Conservation (phyloP, 1,284 basidiomycete species). For the Caloboletus firmus region DNA sequence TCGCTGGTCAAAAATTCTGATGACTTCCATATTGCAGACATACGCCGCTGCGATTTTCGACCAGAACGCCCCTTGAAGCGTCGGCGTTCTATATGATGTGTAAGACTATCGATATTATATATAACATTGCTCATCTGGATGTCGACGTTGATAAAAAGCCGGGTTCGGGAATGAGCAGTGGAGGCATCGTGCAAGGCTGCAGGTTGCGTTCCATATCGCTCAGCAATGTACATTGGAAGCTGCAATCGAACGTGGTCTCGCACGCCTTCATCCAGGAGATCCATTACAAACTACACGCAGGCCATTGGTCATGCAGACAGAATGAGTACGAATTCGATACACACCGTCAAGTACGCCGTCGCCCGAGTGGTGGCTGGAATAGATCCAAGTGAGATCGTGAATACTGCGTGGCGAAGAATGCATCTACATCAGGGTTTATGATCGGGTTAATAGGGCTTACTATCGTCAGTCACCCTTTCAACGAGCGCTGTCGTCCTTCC, state of each 20-base stretch:
- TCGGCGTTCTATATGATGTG: constrained; percentile 38
- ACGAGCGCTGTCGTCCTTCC: constrained; percentile 48
- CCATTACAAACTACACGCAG: constrained; percentile 35
- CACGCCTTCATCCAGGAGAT: constrained; percentile 48
- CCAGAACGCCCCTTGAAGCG: constrained; percentile 37
- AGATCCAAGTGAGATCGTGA: constrained; percentile 56
- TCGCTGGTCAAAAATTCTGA: constrained; percentile 42
- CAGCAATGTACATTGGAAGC: constrained; percentile 48
- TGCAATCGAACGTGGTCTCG: constrained; percentile 50
- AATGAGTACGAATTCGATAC: constrained; percentile 10
- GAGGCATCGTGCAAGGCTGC: constrained; percentile 36
- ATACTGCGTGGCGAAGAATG: constrained; percentile 39
- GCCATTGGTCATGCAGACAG: not conserved
- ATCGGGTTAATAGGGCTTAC: constrained; percentile 34
- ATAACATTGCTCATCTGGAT: constrained; percentile 49
- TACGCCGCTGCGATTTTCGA: constrained; percentile 41
- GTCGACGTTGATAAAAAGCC: constrained; percentile 43
- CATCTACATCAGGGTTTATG: not conserved
- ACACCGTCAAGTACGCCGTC: constrained; percentile 44
- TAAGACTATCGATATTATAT: constrained; percentile 40
- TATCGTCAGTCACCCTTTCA: constrained; percentile 51
- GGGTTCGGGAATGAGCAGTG: constrained; percentile 33
- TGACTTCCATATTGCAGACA: constrained; percentile 41
- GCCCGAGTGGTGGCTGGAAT: constrained; percentile 45
- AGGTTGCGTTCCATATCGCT: constrained; percentile 51